Base-by-base conservation (phyloP, 2,329 filamentous ascomycete genomes). In the Teratosphaeria nubilosa region DNA sequence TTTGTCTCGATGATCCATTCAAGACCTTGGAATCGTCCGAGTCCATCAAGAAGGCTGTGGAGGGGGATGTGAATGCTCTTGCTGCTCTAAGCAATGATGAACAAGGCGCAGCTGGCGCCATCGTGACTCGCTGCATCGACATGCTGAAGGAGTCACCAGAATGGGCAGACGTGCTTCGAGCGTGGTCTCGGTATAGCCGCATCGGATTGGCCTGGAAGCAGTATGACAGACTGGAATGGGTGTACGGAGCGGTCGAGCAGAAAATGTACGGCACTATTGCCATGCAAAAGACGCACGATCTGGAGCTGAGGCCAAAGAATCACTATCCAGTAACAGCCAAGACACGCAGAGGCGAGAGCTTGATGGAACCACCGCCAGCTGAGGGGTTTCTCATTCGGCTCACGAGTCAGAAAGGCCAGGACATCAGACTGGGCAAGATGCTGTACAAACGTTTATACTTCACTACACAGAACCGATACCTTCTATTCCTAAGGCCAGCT, bases 211-310 rank as follows among this genome's bases (percentile, higher is more conserved):
- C 83, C 3, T 87, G 85, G 85, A 85, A 84, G 69, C 77, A 85
- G 52, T 87, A 87, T 66, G 85, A 87, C 65, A 78, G 85, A 25
- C 73, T 87, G 16, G 85, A 87, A 70, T 87, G 85, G 85, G 76
- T 87, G 4, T 79, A 85, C 68, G 85, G 85, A 16, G 75, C 76
- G 11, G 84, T 86, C 56, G 85, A 87, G 67, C 78, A 83, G 63
- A 82, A 81, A 60, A 87, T 87, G 84, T 86, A 86, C 62, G 85
- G 85, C 37, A 81, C 83, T 0, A 82, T 87, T 62, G 85, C 82
- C 32, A 86, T 87, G 84, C 76, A 82, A 62, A 80, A 78, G 54
- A 83, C 84, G 2, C 84, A 87, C 66, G 84, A 87, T 55, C 77
- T 87, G 16, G 84, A 87, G 68, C 69, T 87, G 45, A 78, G 84